Evolutionary conservation across 306 rosid genomes (phyloP).

Genomic region (barrel medic (Medicago truncatula)): DNA sequence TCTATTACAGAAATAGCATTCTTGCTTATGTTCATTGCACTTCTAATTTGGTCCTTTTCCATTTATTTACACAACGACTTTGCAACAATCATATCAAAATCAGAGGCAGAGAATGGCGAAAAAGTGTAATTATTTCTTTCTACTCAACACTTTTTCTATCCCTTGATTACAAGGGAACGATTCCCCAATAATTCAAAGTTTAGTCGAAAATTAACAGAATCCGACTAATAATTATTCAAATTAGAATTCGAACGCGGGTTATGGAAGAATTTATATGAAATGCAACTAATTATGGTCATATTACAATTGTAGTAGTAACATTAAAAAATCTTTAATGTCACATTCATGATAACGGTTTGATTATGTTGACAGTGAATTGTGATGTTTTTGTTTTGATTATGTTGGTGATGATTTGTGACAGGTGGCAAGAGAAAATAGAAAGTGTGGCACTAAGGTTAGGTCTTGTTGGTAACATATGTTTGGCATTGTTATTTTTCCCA

Average conservation of each 20-base stretch:
- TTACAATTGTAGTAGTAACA: too few relatives aligned
- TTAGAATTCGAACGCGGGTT: background rate
- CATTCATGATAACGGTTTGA: too few relatives aligned
- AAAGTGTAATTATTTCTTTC: conserved; percentile 49
- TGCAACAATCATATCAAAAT: conserved; percentile 38
- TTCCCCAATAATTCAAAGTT: fast-evolving
- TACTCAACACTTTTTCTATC: too few relatives aligned
- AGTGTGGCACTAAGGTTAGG: conserved; percentile 53
- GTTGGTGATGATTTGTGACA: conserved; percentile 40
- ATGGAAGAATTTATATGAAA: too few relatives aligned
- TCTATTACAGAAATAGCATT: conserved; percentile 62
- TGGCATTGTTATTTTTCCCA: conserved; percentile 70
- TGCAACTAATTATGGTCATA: too few relatives aligned
- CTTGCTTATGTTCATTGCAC: conserved; percentile 70
- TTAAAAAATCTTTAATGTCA: too few relatives aligned
- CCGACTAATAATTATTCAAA: too few relatives aligned
- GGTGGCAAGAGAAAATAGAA: conserved; percentile 69
- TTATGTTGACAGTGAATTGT: too few relatives aligned
- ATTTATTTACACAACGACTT: conserved; percentile 46
- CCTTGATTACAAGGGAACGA: too few relatives aligned
- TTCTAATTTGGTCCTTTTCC: conserved; percentile 58
- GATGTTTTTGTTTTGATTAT: background rate
- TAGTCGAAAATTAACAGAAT: too few relatives aligned
- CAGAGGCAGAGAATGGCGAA: conserved; percentile 48
- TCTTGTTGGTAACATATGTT: conserved; percentile 58